Evolutionary conservation across 2,329 filamentous ascomycete genomes (phyloP).

Genomic region (Penicillium aurantiogriseum): DNA sequence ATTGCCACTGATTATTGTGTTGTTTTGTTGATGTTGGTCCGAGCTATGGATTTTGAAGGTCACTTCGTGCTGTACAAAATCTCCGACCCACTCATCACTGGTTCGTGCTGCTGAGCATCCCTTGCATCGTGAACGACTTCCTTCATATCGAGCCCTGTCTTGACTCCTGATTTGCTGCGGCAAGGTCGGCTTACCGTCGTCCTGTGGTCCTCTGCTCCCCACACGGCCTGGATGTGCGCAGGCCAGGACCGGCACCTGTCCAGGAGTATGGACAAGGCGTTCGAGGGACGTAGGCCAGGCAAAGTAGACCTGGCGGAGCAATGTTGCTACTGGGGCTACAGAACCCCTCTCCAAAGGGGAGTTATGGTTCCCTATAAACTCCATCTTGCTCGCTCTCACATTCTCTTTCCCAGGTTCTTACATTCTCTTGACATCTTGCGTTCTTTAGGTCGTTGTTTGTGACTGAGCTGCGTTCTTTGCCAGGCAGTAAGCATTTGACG

Average conservation of each 20-base stretch:
- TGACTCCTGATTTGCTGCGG: conserved; percentile 40
- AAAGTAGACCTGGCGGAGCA: conserved; percentile 37
- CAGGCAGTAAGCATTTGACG: conserved; percentile 40
- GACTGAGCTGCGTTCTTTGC: conserved; percentile 40
- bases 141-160: conserved; percentile 36
- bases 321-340: conserved; percentile 36
- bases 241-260: conserved; percentile 30
- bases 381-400: conserved; percentile 43
- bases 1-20: conserved; percentile 32
- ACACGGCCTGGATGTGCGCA: conserved; percentile 33
- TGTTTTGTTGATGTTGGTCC: conserved; percentile 27
- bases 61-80: conserved; percentile 32
- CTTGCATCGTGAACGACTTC: conserved; percentile 35
- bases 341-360: conserved; percentile 32
- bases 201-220: conserved; percentile 31
- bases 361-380: conserved; percentile 42
- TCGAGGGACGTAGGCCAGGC: conserved; percentile 36
- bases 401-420: conserved; percentile 45
- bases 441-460: conserved; percentile 37
- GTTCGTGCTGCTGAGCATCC: conserved; percentile 35
- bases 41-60: conserved; percentile 18
- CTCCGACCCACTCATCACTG: conserved; percentile 38
- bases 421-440: conserved; percentile 44
- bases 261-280: conserved; percentile 36
- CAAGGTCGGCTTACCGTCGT: conserved; percentile 32